Evolutionary conservation across 2,329 filamentous ascomycete genomes (phyloP).

Genomic region (Colletotrichum noveboracense): DNA sequence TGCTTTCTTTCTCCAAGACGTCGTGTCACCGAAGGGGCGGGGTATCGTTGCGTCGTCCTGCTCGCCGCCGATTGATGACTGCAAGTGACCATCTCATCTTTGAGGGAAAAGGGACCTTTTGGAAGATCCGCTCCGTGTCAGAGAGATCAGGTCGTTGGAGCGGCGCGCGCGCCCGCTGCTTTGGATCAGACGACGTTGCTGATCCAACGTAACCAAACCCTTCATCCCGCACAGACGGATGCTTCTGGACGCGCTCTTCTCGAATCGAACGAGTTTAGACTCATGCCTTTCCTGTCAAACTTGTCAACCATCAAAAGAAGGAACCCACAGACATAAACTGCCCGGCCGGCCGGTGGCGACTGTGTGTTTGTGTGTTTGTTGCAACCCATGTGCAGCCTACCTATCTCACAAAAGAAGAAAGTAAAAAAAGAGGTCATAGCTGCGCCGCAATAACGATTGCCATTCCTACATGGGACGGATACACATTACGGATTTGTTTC

Average conservation of each 20-base stretch:
- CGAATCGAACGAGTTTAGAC: background rate
- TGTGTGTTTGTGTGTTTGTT: background rate
- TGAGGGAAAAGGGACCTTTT: background rate
- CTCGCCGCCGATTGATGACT: background rate
- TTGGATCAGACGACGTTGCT: constrained; percentile 18
- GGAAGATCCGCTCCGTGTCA: background rate
- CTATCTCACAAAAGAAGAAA: background rate
- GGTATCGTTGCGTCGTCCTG: background rate
- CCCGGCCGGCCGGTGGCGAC: background rate
- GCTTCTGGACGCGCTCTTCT: background rate
- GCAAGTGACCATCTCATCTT: background rate
- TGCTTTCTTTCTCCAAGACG: background rate
- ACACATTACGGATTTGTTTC: background rate
- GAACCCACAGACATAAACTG: background rate
- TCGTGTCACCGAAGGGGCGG: background rate
- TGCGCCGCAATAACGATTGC: background rate
- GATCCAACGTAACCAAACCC: background rate
- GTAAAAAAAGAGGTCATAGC: background rate
- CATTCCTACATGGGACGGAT: constrained; percentile 11
- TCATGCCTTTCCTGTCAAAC: background rate
- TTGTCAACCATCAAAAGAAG: background rate
- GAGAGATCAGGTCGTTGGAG: background rate
- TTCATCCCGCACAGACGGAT: constrained; percentile 1
- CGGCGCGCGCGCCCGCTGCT: background rate
- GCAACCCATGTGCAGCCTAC: background rate